Base-by-base conservation (phyloP, 2,329 filamentous ascomycete genomes). In the Botryosphaeria dothidea region DNA sequence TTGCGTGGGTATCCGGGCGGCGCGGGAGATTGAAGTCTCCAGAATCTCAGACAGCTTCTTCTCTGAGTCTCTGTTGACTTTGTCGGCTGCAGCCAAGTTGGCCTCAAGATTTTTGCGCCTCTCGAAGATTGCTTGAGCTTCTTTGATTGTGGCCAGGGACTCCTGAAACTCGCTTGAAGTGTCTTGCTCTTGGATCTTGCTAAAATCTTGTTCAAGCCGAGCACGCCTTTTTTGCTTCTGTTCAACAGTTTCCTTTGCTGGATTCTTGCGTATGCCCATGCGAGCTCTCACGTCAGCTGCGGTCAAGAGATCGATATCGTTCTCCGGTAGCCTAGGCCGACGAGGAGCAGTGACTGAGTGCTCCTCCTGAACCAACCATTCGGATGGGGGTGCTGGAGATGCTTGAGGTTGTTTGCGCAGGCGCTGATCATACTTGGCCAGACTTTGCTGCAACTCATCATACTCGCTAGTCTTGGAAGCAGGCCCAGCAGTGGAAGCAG, bases 281-380 rank as follows among this genome's bases (percentile, higher is more conserved):
- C 74, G 73, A 31, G 80, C 78, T 27, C 80, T 76, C n/a, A 82
- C 75, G 23, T 78, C 73, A 13, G 72, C 73, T 4, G 79, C 77
- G 54, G 74, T 81, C 29, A 82, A 69, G 6, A 75, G 70, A 54
- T 82, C 79, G 19, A 81, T 69, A 62, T 81, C 78, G 46, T 79
- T 71, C 48, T 75, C 67, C 1, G 77, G 75, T 11, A 77, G 67
- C 6, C 52, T 51, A 13, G 38, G 49, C 15, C 19, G 46, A 19
- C 29, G 41, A 38, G 52, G 23, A 21, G 52, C 11, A 27, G 29
- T 51, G 13, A 17, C 8, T 5, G 45, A n/a, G 45, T 51, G 45
- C 11, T 41, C 45, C 8, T 64, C 61, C 38, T 64, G 61, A 4
- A 64, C 61, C 8, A 64, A 31, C 61, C 61, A 64, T 29, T 64